These are phyloP conservation scores for Colletotrichum falcatum DNA, from an alignment of 2,329 filamentous ascomycete genomes.

Conservation along the genomic window DNA sequence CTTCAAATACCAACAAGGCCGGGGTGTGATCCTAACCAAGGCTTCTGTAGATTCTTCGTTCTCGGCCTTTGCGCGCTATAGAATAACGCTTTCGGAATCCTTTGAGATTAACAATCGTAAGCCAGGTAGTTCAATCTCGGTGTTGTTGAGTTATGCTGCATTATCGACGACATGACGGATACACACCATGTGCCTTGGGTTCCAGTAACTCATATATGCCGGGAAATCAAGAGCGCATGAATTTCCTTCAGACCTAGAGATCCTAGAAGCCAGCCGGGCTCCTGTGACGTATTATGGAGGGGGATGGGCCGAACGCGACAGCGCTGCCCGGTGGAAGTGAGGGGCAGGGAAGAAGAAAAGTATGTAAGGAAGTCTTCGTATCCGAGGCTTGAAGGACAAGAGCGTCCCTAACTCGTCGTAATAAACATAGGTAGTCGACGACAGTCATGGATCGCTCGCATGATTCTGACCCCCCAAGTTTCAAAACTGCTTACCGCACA, in stretches of 20 bases:
- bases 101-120: too few species aligned
- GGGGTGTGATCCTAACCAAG: not conserved
- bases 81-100: not conserved
- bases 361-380: conserved; percentile 6
- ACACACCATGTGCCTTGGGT: too few species aligned
- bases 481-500: conserved; percentile 26
- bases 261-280: not conserved
- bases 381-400: not conserved
- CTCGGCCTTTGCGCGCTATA: not conserved
- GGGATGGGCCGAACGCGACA: not conserved
- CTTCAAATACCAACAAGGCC: not conserved
- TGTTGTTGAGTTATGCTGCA: not conserved
- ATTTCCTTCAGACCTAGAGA: not conserved
- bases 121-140: not conserved
- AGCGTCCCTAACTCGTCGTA: not conserved
- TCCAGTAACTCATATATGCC: not conserved
- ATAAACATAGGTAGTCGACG: not conserved
- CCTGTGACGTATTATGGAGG: conserved; percentile 23
- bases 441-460: conserved; percentile 6
- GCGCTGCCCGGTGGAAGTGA: not conserved
- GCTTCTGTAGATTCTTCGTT: not conserved
- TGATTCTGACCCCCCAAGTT: conserved; percentile 28
- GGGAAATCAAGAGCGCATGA: not conserved
- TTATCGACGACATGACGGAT: not conserved
- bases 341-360: not conserved